A percentile compares a stretch with the other conserved stretches of the same genome.
Conservation (phyloP, 192 early-diverging fungal species). For the Umbelopsis sp. region DNA sequence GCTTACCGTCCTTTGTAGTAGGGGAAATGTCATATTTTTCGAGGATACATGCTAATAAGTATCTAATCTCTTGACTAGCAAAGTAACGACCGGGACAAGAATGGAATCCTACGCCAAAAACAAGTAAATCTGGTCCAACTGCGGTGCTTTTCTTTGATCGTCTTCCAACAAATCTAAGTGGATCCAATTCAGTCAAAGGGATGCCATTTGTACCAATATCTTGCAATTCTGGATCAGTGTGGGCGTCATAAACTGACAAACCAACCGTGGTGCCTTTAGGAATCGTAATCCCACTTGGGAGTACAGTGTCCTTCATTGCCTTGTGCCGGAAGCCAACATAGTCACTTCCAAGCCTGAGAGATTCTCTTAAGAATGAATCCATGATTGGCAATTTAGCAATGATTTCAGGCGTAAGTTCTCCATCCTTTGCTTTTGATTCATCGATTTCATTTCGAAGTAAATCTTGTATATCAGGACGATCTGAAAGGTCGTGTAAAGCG, state of each 20-base stretch:
- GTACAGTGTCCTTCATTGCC: conserved; percentile 14
- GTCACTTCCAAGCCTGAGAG: conserved; percentile 14
- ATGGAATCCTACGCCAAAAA: conserved; percentile 34
- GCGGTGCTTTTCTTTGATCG: conserved; percentile 8
- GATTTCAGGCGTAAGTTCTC: neutral
- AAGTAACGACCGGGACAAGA: conserved; percentile 38
- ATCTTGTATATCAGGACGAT: conserved; percentile 20
- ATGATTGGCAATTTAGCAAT: conserved; percentile 11
- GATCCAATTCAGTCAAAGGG: conserved; percentile 23
- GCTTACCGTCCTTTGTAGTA: neutral
- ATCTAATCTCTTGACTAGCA: conserved; percentile 29
- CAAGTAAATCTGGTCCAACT: conserved; percentile 13
- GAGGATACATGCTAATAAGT: neutral
- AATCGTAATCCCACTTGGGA: conserved; percentile 3
- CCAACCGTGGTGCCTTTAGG: conserved; percentile 19
- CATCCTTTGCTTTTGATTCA: neutral
- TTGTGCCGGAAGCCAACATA: conserved; percentile 21
- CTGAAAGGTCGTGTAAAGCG: conserved; percentile 23
- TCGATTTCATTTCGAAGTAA: conserved; percentile 19
- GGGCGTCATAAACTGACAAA: conserved; percentile 7
- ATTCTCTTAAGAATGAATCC: conserved; percentile 29
- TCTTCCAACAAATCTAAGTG: conserved; percentile 19
- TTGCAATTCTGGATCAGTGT: neutral
- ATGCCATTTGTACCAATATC: neutral
- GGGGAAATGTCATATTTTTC: neutral